Conservation (phyloP, 2,329 filamentous ascomycete genomes). For the Aureobasidium sp. region DNA sequence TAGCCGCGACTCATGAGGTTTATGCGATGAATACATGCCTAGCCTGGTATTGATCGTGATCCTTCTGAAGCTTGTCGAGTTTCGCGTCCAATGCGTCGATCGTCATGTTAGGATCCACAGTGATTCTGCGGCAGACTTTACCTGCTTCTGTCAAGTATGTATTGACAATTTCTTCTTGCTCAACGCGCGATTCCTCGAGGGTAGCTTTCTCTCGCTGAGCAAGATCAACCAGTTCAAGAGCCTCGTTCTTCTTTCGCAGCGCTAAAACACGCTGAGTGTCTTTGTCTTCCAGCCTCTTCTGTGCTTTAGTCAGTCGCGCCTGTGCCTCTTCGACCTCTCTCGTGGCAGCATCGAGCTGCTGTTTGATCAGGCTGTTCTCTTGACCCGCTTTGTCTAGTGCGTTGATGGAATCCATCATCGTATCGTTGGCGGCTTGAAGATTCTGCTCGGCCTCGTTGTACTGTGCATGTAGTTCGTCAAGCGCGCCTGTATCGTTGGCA, state of each 20-base stretch:
- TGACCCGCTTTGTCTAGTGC: conserved; percentile 51
- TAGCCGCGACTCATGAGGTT: neutral
- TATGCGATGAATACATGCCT: neutral
- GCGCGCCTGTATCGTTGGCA: conserved; percentile 58
- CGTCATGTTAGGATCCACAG: conserved; percentile 35
- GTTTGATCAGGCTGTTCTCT: conserved; percentile 34
- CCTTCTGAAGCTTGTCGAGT: conserved; percentile 32
- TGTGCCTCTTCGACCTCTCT: conserved; percentile 30
- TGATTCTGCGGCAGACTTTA: conserved; percentile 30
- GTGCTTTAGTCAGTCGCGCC: conserved; percentile 33
- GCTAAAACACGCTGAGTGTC: conserved; percentile 38
- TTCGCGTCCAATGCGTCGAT: conserved; percentile 35
- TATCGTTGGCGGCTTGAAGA: conserved; percentile 43
- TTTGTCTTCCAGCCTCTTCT: conserved; percentile 34
- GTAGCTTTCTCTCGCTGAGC: conserved; percentile 35
- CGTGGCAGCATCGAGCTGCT: conserved; percentile 34
- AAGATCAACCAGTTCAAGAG: conserved; percentile 37
- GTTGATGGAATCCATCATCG: conserved; percentile 54
- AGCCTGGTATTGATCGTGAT: conserved; percentile 7
- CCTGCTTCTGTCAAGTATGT: conserved; percentile 28
- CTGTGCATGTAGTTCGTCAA: conserved; percentile 48
- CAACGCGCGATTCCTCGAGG: conserved; percentile 33
- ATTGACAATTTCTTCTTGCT: conserved; percentile 34
- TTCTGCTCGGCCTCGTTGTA: conserved; percentile 65
- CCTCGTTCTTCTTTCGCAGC: conserved; percentile 47